Base-by-base conservation (phyloP, 2,329 filamentous ascomycete genomes). In the Lasiodiplodia hormozganensis region DNA sequence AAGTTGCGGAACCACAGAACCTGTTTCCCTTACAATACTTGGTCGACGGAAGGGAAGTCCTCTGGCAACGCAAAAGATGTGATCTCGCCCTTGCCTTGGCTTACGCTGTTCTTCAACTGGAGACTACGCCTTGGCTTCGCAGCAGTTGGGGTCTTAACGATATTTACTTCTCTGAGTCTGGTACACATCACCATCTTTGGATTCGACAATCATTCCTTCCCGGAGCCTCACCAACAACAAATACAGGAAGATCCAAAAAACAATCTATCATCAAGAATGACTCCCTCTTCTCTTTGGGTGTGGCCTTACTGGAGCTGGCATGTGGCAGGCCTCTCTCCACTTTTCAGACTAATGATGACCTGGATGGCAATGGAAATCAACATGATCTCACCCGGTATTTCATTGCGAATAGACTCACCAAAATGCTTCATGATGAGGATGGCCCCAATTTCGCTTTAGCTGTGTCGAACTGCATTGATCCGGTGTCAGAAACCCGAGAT, bases 281-380 rank as follows among this genome's bases (percentile, higher is more conserved):
- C 21, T 53, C 58, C 2, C 34, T 73, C 0, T 72, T 73, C 21
- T 68, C 70, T 4, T 65, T 72, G 4, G 69, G 70, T 7, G 47
- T 72, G 18, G 70, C 71, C 2, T 64, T 72, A 7, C 38, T 72
- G 18, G 71, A 72, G 38, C 53, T 72, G 11, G 7, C 70, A 8
- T 67, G 69, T 43, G 58, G 70, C 21, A 18, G 16, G 21, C 40
- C 68, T 18, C 31, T 71, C 7, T 40, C 40, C 2, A 51, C 21
- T 11, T 62, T 70, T 31, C 43, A 62, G 34, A 31, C 11, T 14
- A 2, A 47, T 2, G 68, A 70, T n/a, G 70, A 72, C 18, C 67
- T 70, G 1, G 40, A 62, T 18, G 11, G 8, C 0, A 28, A 28
- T 14, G 14, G 25, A 3, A 14, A 43, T 10, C 18, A 62, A 10